These are phyloP conservation scores for Suaeda aralocaspica DNA, from an alignment of 148 eudicot species.

Conservation along the genomic window DNA sequence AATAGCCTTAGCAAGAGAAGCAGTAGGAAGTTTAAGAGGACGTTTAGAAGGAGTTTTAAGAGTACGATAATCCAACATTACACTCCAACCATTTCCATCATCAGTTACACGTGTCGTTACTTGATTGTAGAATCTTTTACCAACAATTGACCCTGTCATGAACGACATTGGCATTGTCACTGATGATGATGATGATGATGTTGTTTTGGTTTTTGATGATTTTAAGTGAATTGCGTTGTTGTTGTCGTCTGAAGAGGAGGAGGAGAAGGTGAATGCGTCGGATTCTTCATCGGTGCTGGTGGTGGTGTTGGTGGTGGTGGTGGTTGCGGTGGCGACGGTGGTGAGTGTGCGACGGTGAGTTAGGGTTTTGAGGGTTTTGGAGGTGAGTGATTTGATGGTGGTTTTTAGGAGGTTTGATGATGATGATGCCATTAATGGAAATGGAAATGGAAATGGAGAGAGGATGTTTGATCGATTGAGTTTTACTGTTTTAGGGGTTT, in stretches of 20 bases:
- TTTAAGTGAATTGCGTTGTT: slow-evolving; percentile 39
- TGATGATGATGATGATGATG: slow-evolving; percentile 44
- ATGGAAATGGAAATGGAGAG: no score
- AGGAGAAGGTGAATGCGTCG: slow-evolving; percentile 41
- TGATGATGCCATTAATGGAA: no score
- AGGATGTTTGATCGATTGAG: no score
- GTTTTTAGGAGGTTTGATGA: slow-evolving; percentile 20
- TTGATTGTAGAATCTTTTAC: slow-evolving; percentile 69
- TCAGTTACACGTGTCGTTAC: slow-evolving; percentile 74
- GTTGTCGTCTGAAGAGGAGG: slow-evolving; percentile 32
- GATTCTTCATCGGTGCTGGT: slow-evolving; percentile 40
- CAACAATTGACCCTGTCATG: slow-evolving; percentile 89
- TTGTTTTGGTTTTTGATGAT: slow-evolving; percentile 23
- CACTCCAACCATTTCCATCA: slow-evolving; percentile 80
- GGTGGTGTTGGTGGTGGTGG: slow-evolving; percentile 16
- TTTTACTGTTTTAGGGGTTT: no score
- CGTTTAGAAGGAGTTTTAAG: slow-evolving; percentile 75
- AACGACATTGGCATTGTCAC: slow-evolving; percentile 88
- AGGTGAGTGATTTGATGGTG: slow-evolving; percentile 40
- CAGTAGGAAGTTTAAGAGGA: slow-evolving; percentile 71
- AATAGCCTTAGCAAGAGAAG: slow-evolving; percentile 65
- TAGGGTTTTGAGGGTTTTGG: slow-evolving; percentile 16
- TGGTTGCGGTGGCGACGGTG: slow-evolving; percentile 13
- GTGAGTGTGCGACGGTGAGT: slow-evolving; percentile 22
- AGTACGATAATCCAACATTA: slow-evolving; percentile 90